Evolutionary conservation across 306 rosid species (phyloP).

Genomic region (Mucuna pruriens): DNA sequence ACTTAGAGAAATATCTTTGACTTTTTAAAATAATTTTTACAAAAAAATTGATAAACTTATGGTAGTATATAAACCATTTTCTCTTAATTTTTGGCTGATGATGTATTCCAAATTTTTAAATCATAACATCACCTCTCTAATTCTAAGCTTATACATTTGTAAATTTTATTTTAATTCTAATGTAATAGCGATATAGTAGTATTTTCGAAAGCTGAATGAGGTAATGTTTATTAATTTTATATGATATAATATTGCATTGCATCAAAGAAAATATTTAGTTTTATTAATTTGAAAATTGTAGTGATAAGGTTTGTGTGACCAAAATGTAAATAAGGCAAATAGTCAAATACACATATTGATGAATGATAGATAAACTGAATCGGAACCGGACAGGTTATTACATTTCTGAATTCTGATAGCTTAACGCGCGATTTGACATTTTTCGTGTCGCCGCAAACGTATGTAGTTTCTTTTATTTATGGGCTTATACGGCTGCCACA

Average conservation of each 20-base stretch:
- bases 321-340: background rate
- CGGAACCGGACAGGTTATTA: background rate
- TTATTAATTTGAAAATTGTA: background rate
- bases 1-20: too few species aligned
- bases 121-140: too few species aligned
- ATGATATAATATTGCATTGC: background rate
- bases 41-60: too few species aligned
- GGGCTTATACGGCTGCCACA: too few species aligned
- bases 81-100: too few species aligned
- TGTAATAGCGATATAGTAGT: too few species aligned
- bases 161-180: too few species aligned
- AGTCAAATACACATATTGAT: background rate
- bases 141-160: too few species aligned
- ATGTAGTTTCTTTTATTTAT: background rate
- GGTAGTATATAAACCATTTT: too few species aligned
- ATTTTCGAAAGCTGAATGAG: background rate
- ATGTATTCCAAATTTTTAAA: too few species aligned
- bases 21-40: too few species aligned
- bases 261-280: too few species aligned
- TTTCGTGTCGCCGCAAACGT: conserved; percentile 10
- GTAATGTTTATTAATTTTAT: background rate
- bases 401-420: background rate
- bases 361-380: background rate
- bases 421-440: background rate
- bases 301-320: background rate